Conservation (phyloP, 371 early-diverging fungal genomes). For the Mucor lusitanicus region DNA sequence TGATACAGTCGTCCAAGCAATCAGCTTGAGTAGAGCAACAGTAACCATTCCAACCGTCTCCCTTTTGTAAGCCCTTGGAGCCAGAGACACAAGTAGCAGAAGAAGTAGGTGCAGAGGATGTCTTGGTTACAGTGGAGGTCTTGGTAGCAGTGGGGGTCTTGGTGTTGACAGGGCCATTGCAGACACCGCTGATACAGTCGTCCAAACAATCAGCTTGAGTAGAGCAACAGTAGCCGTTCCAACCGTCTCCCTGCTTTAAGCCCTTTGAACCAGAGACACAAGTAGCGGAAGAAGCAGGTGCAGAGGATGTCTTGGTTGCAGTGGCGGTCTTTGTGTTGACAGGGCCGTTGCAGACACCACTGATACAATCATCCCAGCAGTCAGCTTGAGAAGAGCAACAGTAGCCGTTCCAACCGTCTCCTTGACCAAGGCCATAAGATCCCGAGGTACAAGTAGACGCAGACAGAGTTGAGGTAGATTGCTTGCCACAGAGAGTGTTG, state of each 20-base stretch:
- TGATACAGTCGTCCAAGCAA: constrained; percentile 15
- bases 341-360: constrained; percentile 12
- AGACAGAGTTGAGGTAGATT: constrained; percentile 4
- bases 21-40: constrained; percentile 17
- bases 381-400: constrained; percentile 17
- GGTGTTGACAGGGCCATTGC: constrained; percentile 14
- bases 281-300: not conserved
- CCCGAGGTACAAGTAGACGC: constrained; percentile 13
- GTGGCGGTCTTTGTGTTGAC: not conserved
- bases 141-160: not conserved
- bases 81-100: constrained; percentile 5
- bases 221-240: constrained; percentile 12
- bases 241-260: constrained; percentile 17
- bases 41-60: constrained; percentile 12
- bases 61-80: constrained; percentile 6
- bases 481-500: constrained; percentile 22
- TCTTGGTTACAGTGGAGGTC: too few species aligned
- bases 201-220: constrained; percentile 14
- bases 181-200: not conserved
- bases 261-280: too few species aligned
- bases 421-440: constrained; percentile 7
- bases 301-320: not conserved
- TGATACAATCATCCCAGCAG: not conserved
- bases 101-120: not conserved
- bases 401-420: constrained; percentile 14